Base-by-base conservation (phyloP, 2,329 filamentous ascomycete species). In the Gliomastix tumulicola region DNA sequence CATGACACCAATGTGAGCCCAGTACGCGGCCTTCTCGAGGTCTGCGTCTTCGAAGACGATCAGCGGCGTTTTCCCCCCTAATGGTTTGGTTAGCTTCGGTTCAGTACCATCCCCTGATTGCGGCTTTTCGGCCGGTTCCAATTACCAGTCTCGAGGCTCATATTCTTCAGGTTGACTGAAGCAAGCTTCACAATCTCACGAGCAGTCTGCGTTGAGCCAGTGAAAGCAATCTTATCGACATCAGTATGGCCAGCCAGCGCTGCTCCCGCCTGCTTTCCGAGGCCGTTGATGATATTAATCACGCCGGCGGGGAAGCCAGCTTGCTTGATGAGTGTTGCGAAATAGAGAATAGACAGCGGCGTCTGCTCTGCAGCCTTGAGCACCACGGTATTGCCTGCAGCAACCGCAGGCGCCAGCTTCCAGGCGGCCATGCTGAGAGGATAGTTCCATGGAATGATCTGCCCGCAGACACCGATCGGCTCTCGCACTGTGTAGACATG, bases 371-470 rank as follows among this genome's bases (percentile, higher is more conserved):
- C 79, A 6, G 78, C 75, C 74, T 86, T 85, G 49, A 86, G 59
- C 48, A 85, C 71, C 38, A 86, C 57, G 6, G 68, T 74, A 73
- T 84, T 84, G 51, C 82, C 82, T 30, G 74, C 74, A 43, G 79
- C 78, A 48, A 86, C 66, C 35, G 80, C 80, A 25, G 81, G 81
- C 39, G 71, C 78, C 46, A 84, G 76, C 75, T 89, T 89, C 85
- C 84, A 89, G 36, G 73, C 73, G 57, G 70, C 71, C 82, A 87
- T 87, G 51, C 82, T 72, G 21, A 88, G 65, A 7, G 83, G 84
- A 67, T 85, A 88, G 69, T 88, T 88, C 83, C 83, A 88, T 41
- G 84, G 84, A 50, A 89, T 88, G 54, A 88, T 88, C 59, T 88
- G 84, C 51, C 79, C 84, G 57, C 83, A 85, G 36, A 86, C 80